phyloP scores from a whole-genome alignment of 768 basidiomycete species.

The Peribolospora baueri region DNA sequence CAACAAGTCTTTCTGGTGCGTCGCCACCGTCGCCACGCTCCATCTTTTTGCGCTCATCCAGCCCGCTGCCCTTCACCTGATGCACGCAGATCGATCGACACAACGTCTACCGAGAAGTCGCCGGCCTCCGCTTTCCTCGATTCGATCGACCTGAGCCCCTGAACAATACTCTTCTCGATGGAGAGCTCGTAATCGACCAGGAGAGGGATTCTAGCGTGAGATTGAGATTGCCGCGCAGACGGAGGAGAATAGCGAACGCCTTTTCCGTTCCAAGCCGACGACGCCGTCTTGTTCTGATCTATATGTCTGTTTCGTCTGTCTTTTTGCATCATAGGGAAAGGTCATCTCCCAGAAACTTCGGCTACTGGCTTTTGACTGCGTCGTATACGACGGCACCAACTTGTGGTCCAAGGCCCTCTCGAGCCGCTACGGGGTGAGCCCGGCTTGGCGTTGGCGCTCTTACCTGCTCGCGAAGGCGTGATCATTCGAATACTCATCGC shows the following conservation, averaged over 20 bases:
- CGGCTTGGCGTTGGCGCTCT: background rate
- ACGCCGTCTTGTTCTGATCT: too few relatives aligned
- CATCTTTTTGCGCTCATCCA: background rate
- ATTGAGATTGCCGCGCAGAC: too few relatives aligned
- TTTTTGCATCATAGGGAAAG: too few relatives aligned
- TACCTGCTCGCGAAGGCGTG: too few relatives aligned
- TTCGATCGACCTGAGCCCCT: conserved; percentile 44
- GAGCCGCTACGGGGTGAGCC: conserved; percentile 67
- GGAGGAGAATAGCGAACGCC: too few relatives aligned
- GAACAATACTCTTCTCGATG: conserved; percentile 68
- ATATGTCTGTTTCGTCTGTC: too few relatives aligned
- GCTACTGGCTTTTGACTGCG: conserved; percentile 73
- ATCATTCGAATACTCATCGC: too few relatives aligned
- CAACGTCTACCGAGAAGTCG: conserved; percentile 50
- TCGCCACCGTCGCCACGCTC: conserved; percentile 4
- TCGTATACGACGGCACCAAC: conserved; percentile 62
- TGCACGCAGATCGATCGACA: conserved; percentile 67
- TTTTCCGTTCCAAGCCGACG: too few relatives aligned
- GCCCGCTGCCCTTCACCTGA: background rate
- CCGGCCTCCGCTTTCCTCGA: conserved; percentile 71
- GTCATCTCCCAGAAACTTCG: conserved; percentile 38
- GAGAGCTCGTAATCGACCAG: conserved; percentile 75
- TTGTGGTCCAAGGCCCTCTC: conserved; percentile 62
- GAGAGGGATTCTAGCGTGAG: conserved; percentile 3
- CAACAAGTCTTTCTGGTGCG: conserved; percentile 52